phyloP scores from a whole-genome alignment of 2,329 filamentous ascomycete genomes.

The Didymosphaeria variabile region DNA sequence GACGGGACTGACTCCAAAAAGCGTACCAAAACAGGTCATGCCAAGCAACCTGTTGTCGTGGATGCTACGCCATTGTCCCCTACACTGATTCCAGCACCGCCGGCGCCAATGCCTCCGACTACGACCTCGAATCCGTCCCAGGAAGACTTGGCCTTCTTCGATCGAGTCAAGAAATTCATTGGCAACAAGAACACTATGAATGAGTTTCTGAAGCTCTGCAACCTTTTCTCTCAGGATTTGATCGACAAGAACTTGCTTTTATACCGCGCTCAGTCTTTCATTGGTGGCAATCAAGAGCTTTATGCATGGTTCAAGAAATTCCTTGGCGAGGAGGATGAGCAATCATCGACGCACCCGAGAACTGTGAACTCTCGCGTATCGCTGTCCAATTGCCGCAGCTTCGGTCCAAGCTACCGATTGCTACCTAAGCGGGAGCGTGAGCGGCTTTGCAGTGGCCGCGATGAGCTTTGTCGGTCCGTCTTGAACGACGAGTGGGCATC shows the following conservation, averaged over 20 bases:
- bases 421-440: conserved; percentile 90
- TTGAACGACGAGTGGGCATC: conserved; percentile 99
- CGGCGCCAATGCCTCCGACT: conserved; percentile 83
- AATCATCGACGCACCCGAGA: conserved; percentile 58
- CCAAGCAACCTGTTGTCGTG: conserved; percentile 66
- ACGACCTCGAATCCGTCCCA: conserved; percentile 76
- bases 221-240: conserved; percentile 90
- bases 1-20: conserved; percentile 52
- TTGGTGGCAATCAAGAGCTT: conserved; percentile 88
- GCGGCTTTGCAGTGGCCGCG: conserved; percentile 90
- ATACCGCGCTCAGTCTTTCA: conserved; percentile 83
- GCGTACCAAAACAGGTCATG: conserved; percentile 74
- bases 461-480: conserved; percentile 91
- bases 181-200: conserved; percentile 91
- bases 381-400: conserved; percentile 92
- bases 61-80: conserved; percentile 75
- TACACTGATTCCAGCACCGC: conserved; percentile 85
- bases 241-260: conserved; percentile 86
- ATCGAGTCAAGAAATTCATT: conserved; percentile 95
- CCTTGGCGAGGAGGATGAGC: conserved; percentile 75
- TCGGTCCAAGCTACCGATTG: conserved; percentile 93
- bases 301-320: conserved; percentile 88
- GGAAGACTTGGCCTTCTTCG: conserved; percentile 93
- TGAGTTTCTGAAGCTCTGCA: conserved; percentile 97
- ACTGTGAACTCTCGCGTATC: conserved; percentile 86